Evolutionary conservation across 2,329 filamentous ascomycete species (phyloP), one percentile per base, ranked within the genome.

Genomic region (Pseudogymnoascus sp.): DNA sequence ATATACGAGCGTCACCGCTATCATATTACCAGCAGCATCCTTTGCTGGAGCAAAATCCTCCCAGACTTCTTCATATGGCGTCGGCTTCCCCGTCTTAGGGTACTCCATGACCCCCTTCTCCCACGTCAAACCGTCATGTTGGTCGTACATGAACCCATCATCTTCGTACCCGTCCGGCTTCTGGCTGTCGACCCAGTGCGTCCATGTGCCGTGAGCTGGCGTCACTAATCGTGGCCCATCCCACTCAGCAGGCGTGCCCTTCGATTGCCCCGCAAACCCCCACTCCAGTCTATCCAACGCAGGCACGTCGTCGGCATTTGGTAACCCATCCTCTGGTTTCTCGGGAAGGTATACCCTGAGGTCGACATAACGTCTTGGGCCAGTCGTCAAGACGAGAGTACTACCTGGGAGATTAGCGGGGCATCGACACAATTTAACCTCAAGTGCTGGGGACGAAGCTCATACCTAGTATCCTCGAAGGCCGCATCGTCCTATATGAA

Each of bases 21-120:
- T 64, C 50, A 33, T 57, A 35, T 57, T 57, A 8, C 50, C 50
- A 57, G 50, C 28, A 19, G 50, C 50, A 57, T 57, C 50, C 23
- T 57, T 57, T 13, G 28, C 50, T 10, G 50, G 50, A 9, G 62
- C 57, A 21, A 68, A 62, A 65, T 72, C 71, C 10, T 65, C 53
- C 71, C 71, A 72, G 9, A 71, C 63, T 61, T 72, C 71, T 47
- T 72, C 67, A 53, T 72, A 72, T 9, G 67, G 65, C 11, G 65
- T 67, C 23, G 69, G 62, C 3, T 62, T 36, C 3, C 70, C 70
- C 1, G 68, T 71, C 8, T 64, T 64, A 2, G 67, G 65, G 44
- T 71, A 31, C 4, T 62, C 47, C 53, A 67, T 68, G 8, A 44
- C 65, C 19, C 71, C 71, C 23, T 64, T 67, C 35, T 72, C 71